A percentile compares a stretch with the other conserved stretches of the same genome.
These are phyloP conservation scores for Leccinum longicurvipes DNA, from an alignment of 768 basidiomycete genomes.

Conservation along the genomic window DNA sequence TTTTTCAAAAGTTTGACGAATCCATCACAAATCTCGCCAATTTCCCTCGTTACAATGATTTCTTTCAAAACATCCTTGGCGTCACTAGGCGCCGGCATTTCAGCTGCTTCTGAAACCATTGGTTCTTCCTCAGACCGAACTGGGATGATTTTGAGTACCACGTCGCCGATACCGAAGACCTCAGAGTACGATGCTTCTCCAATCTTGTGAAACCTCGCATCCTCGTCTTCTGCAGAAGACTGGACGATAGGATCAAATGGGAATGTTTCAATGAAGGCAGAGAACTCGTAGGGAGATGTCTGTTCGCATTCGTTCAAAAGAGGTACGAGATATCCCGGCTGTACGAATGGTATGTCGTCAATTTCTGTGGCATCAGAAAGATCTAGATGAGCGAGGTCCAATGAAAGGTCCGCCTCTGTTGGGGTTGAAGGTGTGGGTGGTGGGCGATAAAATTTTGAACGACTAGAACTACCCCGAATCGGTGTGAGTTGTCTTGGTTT, in stretches of 20 bases:
- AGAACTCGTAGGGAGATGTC: slow-evolving; percentile 68
- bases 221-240: slow-evolving; percentile 27
- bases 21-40: slow-evolving; percentile 73
- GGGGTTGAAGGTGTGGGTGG: slow-evolving; percentile 56
- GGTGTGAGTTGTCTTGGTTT: slow-evolving; percentile 68
- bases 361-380: slow-evolving; percentile 48
- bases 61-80: slow-evolving; percentile 77
- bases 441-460: slow-evolving; percentile 35
- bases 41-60: slow-evolving; percentile 68
- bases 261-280: slow-evolving; percentile 78
- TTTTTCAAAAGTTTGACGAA: slow-evolving; percentile 81
- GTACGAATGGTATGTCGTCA: slow-evolving; percentile 40
- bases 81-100: slow-evolving; percentile 68
- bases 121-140: slow-evolving; percentile 50
- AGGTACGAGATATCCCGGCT: slow-evolving; percentile 55
- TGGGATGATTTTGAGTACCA: slow-evolving; percentile 90
- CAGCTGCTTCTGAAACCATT: slow-evolving; percentile 35
- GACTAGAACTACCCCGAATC: slow-evolving; percentile 45
- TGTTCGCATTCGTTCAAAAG: slow-evolving; percentile 74
- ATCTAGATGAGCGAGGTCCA: slow-evolving; percentile 38
- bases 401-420: slow-evolving; percentile 44
- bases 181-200: slow-evolving; percentile 98
- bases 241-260: slow-evolving; percentile 69
- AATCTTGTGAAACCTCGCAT: slow-evolving; percentile 68
- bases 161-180: slow-evolving; percentile 85